phyloP scores from a whole-genome alignment of 1,139 yeast species.

The Scheffersomyces stambukii region DNA sequence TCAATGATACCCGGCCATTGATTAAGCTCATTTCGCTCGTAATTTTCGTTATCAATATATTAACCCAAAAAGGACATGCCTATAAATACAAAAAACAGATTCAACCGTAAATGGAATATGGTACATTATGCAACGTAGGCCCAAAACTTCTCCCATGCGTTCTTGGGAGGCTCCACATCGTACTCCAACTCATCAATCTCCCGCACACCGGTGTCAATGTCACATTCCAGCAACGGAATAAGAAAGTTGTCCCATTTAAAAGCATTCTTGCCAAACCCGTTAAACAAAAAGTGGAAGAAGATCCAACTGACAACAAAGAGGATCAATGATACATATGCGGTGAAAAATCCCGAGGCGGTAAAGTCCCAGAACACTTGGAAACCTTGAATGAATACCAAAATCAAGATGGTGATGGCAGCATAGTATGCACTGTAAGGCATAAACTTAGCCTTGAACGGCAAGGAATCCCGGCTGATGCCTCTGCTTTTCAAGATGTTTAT shows the following conservation, averaged over 20 bases:
- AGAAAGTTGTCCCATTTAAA: slow-evolving; percentile 30
- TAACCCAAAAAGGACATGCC: too few relatives aligned
- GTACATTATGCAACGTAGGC: slow-evolving; percentile 18
- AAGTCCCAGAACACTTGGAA: slow-evolving; percentile 57
- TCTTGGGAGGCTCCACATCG: slow-evolving; percentile 39
- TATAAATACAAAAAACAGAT: not conserved
- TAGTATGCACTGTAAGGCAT: slow-evolving; percentile 67
- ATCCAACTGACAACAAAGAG: slow-evolving; percentile 51
- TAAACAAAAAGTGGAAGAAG: slow-evolving; percentile 47
- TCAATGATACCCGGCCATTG: too few relatives aligned
- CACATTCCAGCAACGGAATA: slow-evolving; percentile 50
- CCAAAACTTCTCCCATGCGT: slow-evolving; percentile 56
- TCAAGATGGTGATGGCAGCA: slow-evolving; percentile 45
- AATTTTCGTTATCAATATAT: too few relatives aligned
- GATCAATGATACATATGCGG: slow-evolving; percentile 62
- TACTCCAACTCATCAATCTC: slow-evolving; percentile 50
- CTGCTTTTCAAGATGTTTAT: slow-evolving; percentile 57
- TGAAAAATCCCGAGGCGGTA: slow-evolving; percentile 53
- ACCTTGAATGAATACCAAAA: slow-evolving; percentile 68
- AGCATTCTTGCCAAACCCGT: slow-evolving; percentile 32
- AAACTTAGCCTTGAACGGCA: slow-evolving; percentile 65
- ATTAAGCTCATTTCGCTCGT: too few relatives aligned
- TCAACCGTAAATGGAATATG: too few relatives aligned
- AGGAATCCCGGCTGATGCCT: slow-evolving; percentile 57
- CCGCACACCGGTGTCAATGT: slow-evolving; percentile 58